Evolutionary conservation across 352 stramenopile species (phyloP), one percentile per base, ranked within the genome.

Genomic region (Aphanomyces stellatus): DNA sequence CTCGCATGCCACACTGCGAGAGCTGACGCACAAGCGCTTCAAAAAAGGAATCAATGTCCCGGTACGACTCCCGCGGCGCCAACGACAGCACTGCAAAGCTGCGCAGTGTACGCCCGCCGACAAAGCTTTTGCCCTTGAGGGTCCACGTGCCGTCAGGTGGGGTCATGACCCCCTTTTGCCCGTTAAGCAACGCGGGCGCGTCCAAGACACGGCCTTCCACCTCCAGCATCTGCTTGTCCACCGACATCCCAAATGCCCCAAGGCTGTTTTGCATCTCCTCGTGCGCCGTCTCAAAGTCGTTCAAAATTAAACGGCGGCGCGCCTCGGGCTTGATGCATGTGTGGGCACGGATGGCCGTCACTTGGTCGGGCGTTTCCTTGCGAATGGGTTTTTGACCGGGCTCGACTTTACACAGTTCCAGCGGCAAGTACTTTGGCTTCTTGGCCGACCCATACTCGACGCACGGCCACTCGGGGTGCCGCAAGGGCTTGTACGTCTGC

Each of bases 1-100:
- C 43, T 88, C 62, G 37, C 37, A 46, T 46, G 37, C n/a, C n/a
- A 19, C 13, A 11, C 13, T 11, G 11, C 13, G 13, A 11, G 13
- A 46, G 37, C n/a, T 46, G 37, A n/a, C n/a, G 37, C 11, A 46
- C 37, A 46, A 46, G 37, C 11, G 37, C 37, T 46, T 19, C 11
- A 19, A 46, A 46, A 19, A 46, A 46, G 37, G 13, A 11, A n/a
- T 46, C 37, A 2, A 46, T 46, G 37, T 11, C 0, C n/a, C 37
- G 37, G n/a, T 46, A 11, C 11, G 13, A 11, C 11, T 19, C 11
- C 13, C 11, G 37, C 11, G 13, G 13, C 11, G 11, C 37, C 37
- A 46, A 46, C 11, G 13, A n/a, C 11, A 46, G 37, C 11, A 46
- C n/a, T 11, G 37, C 37, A 19, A 46, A 46, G 37, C 37, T 46